Evolutionary conservation across 805 yeast species (phyloP), one percentile per base, ranked within the genome.

Genomic region (Candida insectalens): DNA sequence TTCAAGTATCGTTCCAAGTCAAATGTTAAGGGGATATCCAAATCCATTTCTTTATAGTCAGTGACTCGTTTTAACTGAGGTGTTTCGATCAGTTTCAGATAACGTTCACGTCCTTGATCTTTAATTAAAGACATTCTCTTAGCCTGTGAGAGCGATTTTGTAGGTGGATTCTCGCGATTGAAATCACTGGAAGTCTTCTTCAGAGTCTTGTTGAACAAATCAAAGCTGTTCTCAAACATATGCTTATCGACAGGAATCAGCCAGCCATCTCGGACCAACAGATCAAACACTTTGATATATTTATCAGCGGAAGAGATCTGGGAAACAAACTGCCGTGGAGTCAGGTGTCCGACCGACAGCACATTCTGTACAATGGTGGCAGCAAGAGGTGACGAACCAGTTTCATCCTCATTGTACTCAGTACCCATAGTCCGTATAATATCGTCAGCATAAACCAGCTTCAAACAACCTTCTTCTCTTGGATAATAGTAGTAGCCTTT

Each of bases 371-470:
- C 62, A 16, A 83, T 69, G 34, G 74, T 74, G 2, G 82, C 76
- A 23, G 57, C 42, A 10, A 58, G 58, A 8, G 23, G 10, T n/a
- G n/a, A n/a, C n/a, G n/a, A n/a, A n/a, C n/a, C n/a, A 12, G 7
- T 12, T 16, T 25, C 34, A 13, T 31, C 34, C 16, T 58, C 60
- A 12, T 72, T 67, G 30, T 46, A 60, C 19, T 56, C 60, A n/a
- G 56, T 51, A 36, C 70, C 65, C 30, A 80, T 64, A 38, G 63
- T 64, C 32, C 67, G 54, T 21, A 85, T 63, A 39, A 87, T 74
- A 35, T 81, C 83, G 28, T 95, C 96, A 6, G 87, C 64, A 55
- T 87, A 83, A 13, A 87, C 54, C 34, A 85, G 60, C 36, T 70
- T 55, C 41, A 74, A 63, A 14, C 77, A 56, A 5, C 94, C 94